Evolutionary conservation across 306 rosid genomes (phyloP), one percentile per base, ranked within the genome.

Genomic region (Pterocarpus macrocarpus): DNA sequence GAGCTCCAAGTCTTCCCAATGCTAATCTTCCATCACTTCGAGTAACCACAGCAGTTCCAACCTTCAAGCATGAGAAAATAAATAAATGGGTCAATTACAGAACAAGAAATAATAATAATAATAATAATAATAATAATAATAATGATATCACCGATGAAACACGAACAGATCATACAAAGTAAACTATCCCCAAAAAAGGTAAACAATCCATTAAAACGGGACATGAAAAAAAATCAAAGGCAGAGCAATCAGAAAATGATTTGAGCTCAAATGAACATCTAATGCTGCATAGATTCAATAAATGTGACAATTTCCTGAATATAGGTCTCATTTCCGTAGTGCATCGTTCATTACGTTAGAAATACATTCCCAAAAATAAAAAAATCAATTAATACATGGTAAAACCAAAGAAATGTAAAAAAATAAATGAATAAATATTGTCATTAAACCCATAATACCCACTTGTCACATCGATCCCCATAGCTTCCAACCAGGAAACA

Each of bases 31-130:
- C 98, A 88, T 95, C 99, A 71, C 90, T 82, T 38, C 99, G 84
- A 45, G 99, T 95, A 73, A 95, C 99, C 77, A 95, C 98, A 61
- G 98, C 97, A n/a, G 99, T 95, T 84, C 99, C 99, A 30, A 95
- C 99, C 98, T 95, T 66, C 67, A 84, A 55, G 38, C 57, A 68
- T 41, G 34, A 77, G 16, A 57, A 47, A 12, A 45, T 4, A 84
- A 45, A 63, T 5, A 15, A 45, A 33, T 32, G 38, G 61, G 4
- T 33, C 33, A 47, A 50, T 36, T 5, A 3, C 32, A 64, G 0
- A 49, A 52, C 6, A 2, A 13, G 2, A 49, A 41, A n/a, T 2
- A n/a, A 66, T 11, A 12, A 7, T 16, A n/a, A 8, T 5, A 41
- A n/a, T 2, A 47, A 47, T 10, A 47, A 47, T 10, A 43, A 8